These are phyloP conservation scores for Sphaerulina musiva DNA, from an alignment of 2,329 filamentous ascomycete species.

Conservation along the genomic window DNA sequence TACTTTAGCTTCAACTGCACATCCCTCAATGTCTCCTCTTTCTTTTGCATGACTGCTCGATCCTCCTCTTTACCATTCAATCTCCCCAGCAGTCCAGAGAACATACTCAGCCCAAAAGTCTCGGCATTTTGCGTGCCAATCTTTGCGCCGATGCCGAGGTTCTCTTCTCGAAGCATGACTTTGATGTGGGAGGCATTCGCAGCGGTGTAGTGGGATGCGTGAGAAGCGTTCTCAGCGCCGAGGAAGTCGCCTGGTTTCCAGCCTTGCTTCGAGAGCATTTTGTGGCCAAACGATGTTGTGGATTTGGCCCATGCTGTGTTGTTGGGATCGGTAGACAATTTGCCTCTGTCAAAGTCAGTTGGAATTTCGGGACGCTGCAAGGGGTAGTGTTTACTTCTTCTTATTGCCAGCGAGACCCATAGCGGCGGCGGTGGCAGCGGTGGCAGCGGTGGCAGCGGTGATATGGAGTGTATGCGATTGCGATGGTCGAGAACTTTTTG, in stretches of 20 bases:
- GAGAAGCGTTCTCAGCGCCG: constrained; percentile 67
- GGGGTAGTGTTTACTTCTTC: constrained; percentile 3
- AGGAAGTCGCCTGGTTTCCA: constrained; percentile 83
- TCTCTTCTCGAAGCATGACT: constrained; percentile 82
- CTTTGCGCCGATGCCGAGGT: constrained; percentile 78
- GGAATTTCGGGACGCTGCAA: too few relatives aligned
- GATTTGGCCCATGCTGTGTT: constrained; percentile 89
- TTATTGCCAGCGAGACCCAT: constrained; percentile 61
- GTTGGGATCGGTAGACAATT: constrained; percentile 86
- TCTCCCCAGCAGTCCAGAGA: constrained; percentile 78
- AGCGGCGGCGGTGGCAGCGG: constrained; percentile 11
- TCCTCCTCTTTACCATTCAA: constrained; percentile 77
- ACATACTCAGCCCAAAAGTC: constrained; percentile 76
- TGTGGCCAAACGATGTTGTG: constrained; percentile 77
- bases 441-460: neutral
- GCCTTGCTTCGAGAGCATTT: constrained; percentile 78
- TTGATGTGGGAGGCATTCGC: constrained; percentile 81
- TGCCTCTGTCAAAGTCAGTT: constrained; percentile 45
- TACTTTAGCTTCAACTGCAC: constrained; percentile 66
- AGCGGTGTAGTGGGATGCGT: constrained; percentile 68
- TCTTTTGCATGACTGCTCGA: constrained; percentile 62
- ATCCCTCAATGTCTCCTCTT: constrained; percentile 56
- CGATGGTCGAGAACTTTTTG: constrained; percentile 8
- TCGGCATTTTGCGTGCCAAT: constrained; percentile 61
- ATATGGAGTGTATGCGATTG: neutral